Conservation (phyloP, 306 rosid species). For the Sicyos baderoa region DNA sequence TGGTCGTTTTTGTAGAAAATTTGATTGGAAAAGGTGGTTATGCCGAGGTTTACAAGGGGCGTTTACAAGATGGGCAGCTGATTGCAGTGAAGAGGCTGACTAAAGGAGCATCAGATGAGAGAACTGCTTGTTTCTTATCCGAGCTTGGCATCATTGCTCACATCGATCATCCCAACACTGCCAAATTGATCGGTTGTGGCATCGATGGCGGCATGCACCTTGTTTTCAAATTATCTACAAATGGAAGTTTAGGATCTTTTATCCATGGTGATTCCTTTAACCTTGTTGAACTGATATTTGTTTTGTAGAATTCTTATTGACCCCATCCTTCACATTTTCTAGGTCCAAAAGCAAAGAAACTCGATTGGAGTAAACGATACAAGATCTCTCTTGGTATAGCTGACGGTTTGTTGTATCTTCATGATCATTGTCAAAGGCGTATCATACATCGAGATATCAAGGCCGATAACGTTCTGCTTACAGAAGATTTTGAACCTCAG, state of each 20-base stretch:
- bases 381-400: conserved; percentile 60
- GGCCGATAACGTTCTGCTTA: conserved; percentile 65
- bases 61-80: conserved; percentile 51
- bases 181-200: conserved; percentile 65
- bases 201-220: conserved; percentile 64
- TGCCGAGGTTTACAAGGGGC: conserved; percentile 63
- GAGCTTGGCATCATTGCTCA: conserved; percentile 73
- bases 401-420: conserved; percentile 70
- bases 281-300: conserved; percentile 3
- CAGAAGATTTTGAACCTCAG: conserved; percentile 70
- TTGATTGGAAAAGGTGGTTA: conserved; percentile 74
- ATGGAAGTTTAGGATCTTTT: conserved; percentile 69
- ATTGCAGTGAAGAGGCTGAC: conserved; percentile 56
- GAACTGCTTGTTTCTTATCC: conserved; percentile 47
- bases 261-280: conserved; percentile 43
- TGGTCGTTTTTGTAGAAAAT: conserved; percentile 37
- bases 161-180: conserved; percentile 62
- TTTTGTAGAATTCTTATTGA: conserved; percentile 13
- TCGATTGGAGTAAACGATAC: conserved; percentile 66
- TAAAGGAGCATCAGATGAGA: conserved; percentile 52
- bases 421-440: conserved; percentile 56
- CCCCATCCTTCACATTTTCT: conserved; percentile 14
- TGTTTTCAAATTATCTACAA: conserved; percentile 51
- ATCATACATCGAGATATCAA: conserved; percentile 82
- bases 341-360: conserved; percentile 38